These are phyloP conservation scores for Calycina marina DNA, from an alignment of 2,329 filamentous ascomycete species.

Conservation along the genomic window DNA sequence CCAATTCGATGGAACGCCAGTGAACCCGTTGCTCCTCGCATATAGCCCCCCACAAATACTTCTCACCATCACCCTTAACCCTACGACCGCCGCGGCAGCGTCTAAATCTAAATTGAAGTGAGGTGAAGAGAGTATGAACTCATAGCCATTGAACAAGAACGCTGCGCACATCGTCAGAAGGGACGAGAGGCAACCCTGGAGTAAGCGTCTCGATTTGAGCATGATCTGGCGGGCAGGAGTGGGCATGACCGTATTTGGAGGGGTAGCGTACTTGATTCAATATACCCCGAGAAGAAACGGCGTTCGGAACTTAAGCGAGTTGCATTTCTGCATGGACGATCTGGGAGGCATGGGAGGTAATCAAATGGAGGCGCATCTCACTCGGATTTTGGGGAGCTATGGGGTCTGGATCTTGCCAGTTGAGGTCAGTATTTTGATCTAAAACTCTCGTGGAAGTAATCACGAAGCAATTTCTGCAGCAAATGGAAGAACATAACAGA, in stretches of 20 bases:
- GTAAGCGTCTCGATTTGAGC: conserved; percentile 16
- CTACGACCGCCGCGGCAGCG: conserved; percentile 26
- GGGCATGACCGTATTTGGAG: conserved; percentile 22
- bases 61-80: conserved; percentile 51
- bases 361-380: neutral
- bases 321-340: too few relatives aligned
- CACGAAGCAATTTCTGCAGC: too few relatives aligned
- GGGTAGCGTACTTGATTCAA: conserved; percentile 22
- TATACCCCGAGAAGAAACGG: neutral
- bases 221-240: conserved; percentile 22
- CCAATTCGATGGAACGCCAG: conserved; percentile 45
- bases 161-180: conserved; percentile 19
- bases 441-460: too few relatives aligned
- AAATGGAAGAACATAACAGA: too few relatives aligned
- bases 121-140: conserved; percentile 9
- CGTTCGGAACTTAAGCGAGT: neutral
- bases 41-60: conserved; percentile 53
- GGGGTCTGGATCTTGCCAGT: too few relatives aligned
- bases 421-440: too few relatives aligned
- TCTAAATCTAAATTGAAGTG: conserved; percentile 25
- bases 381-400: too few relatives aligned
- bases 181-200: conserved; percentile 4
- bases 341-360: too few relatives aligned
- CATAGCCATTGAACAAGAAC: conserved; percentile 19
- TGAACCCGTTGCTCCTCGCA: conserved; percentile 54